Evolutionary conservation across 2,329 filamentous ascomycete genomes (phyloP).

Genomic region (Ceratocystis papillata): DNA sequence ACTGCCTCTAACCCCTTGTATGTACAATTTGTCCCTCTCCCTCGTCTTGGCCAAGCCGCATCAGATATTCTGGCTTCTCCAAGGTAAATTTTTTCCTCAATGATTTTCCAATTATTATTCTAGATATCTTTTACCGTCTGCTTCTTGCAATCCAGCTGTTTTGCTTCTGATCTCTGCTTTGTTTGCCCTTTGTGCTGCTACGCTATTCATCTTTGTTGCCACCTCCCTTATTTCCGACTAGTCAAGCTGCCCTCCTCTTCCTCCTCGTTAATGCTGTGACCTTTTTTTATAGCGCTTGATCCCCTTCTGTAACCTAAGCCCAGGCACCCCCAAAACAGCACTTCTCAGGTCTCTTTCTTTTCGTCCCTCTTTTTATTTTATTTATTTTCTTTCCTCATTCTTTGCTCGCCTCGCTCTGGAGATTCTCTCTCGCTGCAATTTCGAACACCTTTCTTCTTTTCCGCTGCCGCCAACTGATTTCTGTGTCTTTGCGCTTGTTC

Average conservation of each 20-base stretch:
- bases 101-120: background rate
- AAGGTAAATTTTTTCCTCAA: background rate
- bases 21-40: no score
- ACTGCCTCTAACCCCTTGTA: conserved; percentile 3
- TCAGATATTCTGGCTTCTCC: no score
- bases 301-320: conserved; percentile 8
- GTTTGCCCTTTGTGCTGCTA: background rate
- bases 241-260: background rate
- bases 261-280: conserved; percentile 6
- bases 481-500: background rate
- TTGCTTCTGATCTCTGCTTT: background rate
- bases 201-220: conserved; percentile 3
- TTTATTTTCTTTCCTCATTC: background rate
- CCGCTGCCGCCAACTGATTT: background rate
- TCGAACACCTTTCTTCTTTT: background rate
- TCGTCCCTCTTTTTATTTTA: background rate
- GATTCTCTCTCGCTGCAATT: background rate
- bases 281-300: conserved; percentile 10
- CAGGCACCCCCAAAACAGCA: background rate
- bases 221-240: conserved; percentile 1
- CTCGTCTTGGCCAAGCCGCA: no score
- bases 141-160: background rate
- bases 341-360: background rate
- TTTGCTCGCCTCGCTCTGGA: background rate
- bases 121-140: background rate